phyloP scores from a whole-genome alignment of 352 stramenopile species.

The Pythium dissotocum region DNA sequence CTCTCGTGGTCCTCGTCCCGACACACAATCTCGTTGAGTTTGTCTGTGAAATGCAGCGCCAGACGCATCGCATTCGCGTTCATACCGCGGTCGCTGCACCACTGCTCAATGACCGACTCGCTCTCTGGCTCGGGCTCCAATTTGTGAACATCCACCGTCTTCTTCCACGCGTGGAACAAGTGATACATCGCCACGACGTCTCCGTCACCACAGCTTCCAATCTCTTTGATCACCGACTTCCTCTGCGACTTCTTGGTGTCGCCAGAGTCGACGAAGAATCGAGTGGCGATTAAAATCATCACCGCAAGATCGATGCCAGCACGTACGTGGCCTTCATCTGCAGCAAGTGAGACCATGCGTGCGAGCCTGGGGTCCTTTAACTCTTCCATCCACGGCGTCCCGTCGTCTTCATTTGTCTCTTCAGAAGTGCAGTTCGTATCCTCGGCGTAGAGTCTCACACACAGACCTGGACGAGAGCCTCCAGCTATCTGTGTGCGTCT shows the following conservation, averaged over 20 bases:
- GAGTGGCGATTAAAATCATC: not conserved
- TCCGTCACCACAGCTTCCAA: not conserved
- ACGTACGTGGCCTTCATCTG: not conserved
- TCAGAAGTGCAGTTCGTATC: no score
- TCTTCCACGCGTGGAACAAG: not conserved
- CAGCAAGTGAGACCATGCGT: not conserved
- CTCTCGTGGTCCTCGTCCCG: not conserved
- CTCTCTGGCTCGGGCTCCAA: not conserved
- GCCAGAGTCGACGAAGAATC: not conserved
- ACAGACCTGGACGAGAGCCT: not conserved
- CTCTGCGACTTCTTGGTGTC: not conserved
- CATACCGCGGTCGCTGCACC: not conserved
- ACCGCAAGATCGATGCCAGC: not conserved
- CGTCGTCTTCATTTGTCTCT: not conserved
- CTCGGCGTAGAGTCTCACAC: not conserved
- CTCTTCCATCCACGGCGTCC: not conserved
- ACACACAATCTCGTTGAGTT: not conserved
- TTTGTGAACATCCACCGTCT: not conserved
- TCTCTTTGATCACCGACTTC: not conserved
- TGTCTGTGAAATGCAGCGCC: not conserved
- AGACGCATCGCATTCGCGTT: not conserved
- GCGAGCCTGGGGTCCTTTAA: not conserved
- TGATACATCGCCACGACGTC: not conserved
- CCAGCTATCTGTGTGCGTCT: not conserved
- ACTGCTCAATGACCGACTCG: not conserved